Base-by-base conservation (phyloP, 2,329 filamentous ascomycete genomes). In the Diaporthe batatas region DNA sequence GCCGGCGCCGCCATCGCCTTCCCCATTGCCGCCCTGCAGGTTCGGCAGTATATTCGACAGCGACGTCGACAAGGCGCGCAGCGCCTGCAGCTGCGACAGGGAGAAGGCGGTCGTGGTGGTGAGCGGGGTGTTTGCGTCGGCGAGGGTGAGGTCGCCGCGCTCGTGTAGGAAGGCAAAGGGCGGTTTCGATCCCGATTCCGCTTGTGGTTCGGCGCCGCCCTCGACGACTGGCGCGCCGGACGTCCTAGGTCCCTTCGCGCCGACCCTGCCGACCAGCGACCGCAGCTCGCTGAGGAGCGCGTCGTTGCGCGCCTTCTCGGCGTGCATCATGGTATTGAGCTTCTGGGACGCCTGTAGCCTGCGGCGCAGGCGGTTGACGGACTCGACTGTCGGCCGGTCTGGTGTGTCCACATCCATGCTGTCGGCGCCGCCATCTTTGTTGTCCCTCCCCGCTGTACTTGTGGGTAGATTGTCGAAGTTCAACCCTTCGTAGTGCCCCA, bases 401-500 rank as follows among this genome's bases (percentile, higher is more conserved):
- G 76, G 68, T 32, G 32, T 53, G 58, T 74, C 73, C 39, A 80
- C 64, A 70, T 81, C 77, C 75, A 74, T 74, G 70, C 71, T 75
- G 18, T 68, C 64, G 29, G 32, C 59, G 58, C 71, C 68, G 68
- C 53, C 54, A 3, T 23, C 80, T 3, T 14, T 36, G 65, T 49
- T 77, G 39, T 44, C 76, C 7, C 42, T 53, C 44, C 25, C 25
- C 42, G n/a, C 23, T 21, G 23, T 47, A 6, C 54, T 36, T 4
- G 58, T 44, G 29, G 73, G 73, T 23, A 71, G 49, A 23, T 62
- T 69, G 39, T 78, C 77, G 57, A 91, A 86, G 74, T 89, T 87
- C 25, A 91, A 79, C 1, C 86, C 94, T 81, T 95, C 91, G 84
- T 99, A 98, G 86, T 98, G 96, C 62, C 90, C 89, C 75, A 99